These are phyloP conservation scores for Wakefieldia striispora DNA, from an alignment of 768 basidiomycete genomes.

Conservation along the genomic window DNA sequence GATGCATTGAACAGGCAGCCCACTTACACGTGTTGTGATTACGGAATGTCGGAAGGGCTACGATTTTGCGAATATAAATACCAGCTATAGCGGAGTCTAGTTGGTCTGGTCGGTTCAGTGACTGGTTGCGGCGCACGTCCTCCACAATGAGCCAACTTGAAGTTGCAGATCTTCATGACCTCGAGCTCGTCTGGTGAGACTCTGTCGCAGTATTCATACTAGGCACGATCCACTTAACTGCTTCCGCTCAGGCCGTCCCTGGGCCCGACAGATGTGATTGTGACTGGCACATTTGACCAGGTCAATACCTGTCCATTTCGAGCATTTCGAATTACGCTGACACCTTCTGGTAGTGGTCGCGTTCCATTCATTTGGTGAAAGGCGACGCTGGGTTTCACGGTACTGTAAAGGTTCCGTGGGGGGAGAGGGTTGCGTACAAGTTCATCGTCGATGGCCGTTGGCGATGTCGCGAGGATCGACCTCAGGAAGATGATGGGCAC, in stretches of 20 bases:
- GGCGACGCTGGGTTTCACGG: slow-evolving; percentile 55
- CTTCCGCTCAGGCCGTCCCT: slow-evolving; percentile 51
- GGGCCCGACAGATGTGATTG: slow-evolving; percentile 56
- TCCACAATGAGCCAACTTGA: slow-evolving; percentile 25
- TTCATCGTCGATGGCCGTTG: slow-evolving; percentile 77
- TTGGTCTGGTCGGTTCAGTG: slow-evolving; percentile 15
- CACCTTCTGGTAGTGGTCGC: slow-evolving; percentile 50
- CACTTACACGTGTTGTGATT: slow-evolving; percentile 21
- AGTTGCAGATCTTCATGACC: slow-evolving; percentile 45
- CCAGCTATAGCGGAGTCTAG: no score
- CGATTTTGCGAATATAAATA: slow-evolving; percentile 21
- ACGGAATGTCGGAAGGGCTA: slow-evolving; percentile 13
- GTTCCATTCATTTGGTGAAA: slow-evolving; percentile 53
- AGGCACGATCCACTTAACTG: slow-evolving; percentile 3
- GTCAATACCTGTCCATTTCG: slow-evolving; percentile 38
- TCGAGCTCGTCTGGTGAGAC: slow-evolving; percentile 51
- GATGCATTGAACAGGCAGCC: background rate
- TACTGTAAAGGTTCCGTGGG: slow-evolving; percentile 56
- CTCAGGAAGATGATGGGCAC: slow-evolving; percentile 56
- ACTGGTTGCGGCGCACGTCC: slow-evolving; percentile 17
- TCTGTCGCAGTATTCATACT: slow-evolving; percentile 12
- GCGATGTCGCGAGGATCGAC: slow-evolving; percentile 50
- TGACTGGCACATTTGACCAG: slow-evolving; percentile 78
- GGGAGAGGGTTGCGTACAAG: slow-evolving; percentile 66
- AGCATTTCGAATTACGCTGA: slow-evolving; percentile 4